Evolutionary conservation across 352 stramenopile genomes (phyloP).

Genomic region (Elongisporangium anandrum): DNA sequence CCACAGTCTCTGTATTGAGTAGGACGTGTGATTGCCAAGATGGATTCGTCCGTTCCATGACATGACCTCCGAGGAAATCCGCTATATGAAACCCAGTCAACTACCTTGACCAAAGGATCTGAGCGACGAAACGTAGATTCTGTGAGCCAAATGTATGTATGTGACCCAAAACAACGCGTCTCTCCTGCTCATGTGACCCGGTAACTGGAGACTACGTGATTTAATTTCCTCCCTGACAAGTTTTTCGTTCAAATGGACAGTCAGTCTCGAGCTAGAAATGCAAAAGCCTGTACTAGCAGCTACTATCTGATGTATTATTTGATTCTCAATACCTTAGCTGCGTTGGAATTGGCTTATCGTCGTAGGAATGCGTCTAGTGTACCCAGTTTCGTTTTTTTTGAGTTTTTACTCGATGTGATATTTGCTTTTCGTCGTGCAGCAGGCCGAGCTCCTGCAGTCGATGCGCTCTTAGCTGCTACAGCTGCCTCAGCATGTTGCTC

Average conservation of each 20-base stretch:
- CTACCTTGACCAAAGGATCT: slow-evolving; percentile 1
- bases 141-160: slow-evolving; percentile 8
- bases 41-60: slow-evolving; percentile 6
- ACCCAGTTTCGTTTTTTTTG: neutral
- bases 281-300: no score
- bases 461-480: neutral
- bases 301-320: neutral
- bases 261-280: no score
- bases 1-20: slow-evolving; percentile 13
- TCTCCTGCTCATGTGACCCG: slow-evolving; percentile 7
- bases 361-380: neutral
- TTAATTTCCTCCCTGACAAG: no score
- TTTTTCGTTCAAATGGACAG: no score
- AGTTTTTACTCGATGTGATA: neutral
- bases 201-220: slow-evolving; percentile 2
- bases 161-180: slow-evolving; percentile 4
- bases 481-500: slow-evolving; percentile 12
- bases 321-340: neutral
- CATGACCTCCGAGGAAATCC: slow-evolving; percentile 3
- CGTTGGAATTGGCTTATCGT: neutral
- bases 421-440: neutral
- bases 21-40: slow-evolving; percentile 19
- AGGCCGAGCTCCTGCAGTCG: neutral
- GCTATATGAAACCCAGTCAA: neutral
- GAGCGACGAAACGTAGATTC: slow-evolving; percentile 8